Conservation (phyloP, 495 filamentous ascomycete genomes). For the Penicillium antarcticum region DNA sequence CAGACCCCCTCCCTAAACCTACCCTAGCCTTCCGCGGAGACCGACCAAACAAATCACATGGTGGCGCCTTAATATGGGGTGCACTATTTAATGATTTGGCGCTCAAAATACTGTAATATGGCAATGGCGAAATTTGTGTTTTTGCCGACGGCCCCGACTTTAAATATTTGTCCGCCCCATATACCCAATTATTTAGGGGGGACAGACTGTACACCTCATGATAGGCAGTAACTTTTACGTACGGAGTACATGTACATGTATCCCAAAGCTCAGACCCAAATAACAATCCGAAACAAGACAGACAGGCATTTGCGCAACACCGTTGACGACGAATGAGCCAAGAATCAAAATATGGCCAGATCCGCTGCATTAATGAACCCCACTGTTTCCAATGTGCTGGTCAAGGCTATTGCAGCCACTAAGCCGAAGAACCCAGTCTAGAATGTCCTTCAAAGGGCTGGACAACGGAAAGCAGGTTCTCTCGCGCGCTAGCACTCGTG, state of each 20-base stretch:
- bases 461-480: slow-evolving; percentile 1
- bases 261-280: no score
- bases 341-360: neutral
- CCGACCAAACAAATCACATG: neutral
- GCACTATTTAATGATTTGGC: neutral
- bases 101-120: neutral
- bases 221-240: no score
- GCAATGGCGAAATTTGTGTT: neutral
- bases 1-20: neutral
- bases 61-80: slow-evolving; percentile 1
- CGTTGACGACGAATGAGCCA: neutral
- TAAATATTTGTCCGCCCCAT: neutral
- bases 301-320: neutral
- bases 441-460: slow-evolving; percentile 3
- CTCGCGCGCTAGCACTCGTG: neutral
- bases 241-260: no score
- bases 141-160: slow-evolving; percentile 1
- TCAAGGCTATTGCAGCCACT: slow-evolving; percentile 4
- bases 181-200: neutral
- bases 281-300: no score
- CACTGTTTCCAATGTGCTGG: neutral
- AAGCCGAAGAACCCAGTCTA: slow-evolving; percentile 2
- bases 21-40: neutral
- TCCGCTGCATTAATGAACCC: neutral
- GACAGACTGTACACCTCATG: no score